Base-by-base conservation (phyloP, 768 basidiomycete genomes). In the Macrolepiota dolichaula region DNA sequence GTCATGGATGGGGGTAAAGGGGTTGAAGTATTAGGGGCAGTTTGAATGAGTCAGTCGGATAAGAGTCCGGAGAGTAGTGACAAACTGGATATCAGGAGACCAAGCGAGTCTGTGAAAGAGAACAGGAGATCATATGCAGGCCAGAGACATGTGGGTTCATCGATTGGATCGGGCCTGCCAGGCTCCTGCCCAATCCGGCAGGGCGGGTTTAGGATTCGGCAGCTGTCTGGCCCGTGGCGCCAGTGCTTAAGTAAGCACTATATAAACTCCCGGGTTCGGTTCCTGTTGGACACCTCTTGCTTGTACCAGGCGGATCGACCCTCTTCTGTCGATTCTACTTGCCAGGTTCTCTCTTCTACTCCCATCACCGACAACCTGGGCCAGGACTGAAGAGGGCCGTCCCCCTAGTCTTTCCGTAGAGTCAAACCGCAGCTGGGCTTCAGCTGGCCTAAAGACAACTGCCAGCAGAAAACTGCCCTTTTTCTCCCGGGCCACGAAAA, bases 261-360 rank as follows among this genome's bases (percentile, higher is more conserved):
- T 74, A 74, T 71, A 75, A 69, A 68, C 67, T 61, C 57, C 55
- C 59, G 57, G 64, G 25, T 53, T 65, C 65, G 61, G 60, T 61
- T 62, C 66, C 67, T 63, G 67, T 68, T 69, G 69, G 64, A 57
- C 72, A 71, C 66, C 72, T 66, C 73, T 59, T 70, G 15, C 68
- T 66, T 67, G 67, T 69, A 72, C 75, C 74, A 76, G 78, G 78
- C 74, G 78, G 78, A 80, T 80, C 77, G 81, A 80, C 80, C 70
- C 74, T 73, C 73, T 74, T 72, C 72, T 68, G 77, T 78, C 80
- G 79, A 76, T 79, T 79, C 74, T 72, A 71, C 73, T 76, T 76
- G 77, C 74, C 74, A 72, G 76, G 78, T 74, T 70, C 71, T 51
- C 73, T 71, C 67, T 70, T 70, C 70, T 68, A 17, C 69, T 66